Percentiles rank a stretch among this genome's conserved stretches.
phyloP scores from a whole-genome alignment of 1,284 basidiomycete species.

The Ceratorhiza oryzae-sativae region DNA sequence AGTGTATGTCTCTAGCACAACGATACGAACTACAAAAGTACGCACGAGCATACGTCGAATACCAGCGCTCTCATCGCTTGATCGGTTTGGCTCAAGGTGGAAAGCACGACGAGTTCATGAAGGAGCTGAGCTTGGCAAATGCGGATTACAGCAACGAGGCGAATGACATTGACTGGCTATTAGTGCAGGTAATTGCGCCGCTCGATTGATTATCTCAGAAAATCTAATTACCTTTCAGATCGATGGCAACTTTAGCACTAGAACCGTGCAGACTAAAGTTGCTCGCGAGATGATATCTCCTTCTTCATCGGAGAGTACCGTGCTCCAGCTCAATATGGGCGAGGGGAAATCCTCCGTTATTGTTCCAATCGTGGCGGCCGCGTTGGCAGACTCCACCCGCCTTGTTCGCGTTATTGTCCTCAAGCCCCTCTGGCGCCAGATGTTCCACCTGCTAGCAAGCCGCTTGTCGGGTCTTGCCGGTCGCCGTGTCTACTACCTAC shows the following conservation, averaged over 20 bases:
- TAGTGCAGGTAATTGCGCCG: conserved; percentile 23
- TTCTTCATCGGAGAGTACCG: conserved; percentile 49
- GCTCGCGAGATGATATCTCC: conserved; percentile 61
- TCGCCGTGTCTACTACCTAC: conserved; percentile 58
- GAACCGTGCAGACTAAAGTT: conserved; percentile 54
- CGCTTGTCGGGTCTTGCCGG: conserved; percentile 56
- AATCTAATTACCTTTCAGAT: conserved; percentile 49
- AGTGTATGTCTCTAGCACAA: not conserved
- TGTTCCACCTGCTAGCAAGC: conserved; percentile 59
- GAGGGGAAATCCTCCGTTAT: conserved; percentile 65
- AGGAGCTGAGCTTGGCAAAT: conserved; percentile 4
- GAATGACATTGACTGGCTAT: not conserved
- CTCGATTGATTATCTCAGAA: not conserved
- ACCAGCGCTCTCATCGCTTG: conserved; percentile 6
- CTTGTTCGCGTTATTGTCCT: conserved; percentile 59
- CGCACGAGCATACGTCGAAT: conserved; percentile 7
- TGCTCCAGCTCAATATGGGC: conserved; percentile 66
- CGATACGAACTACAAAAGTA: not conserved
- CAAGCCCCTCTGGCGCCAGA: conserved; percentile 55
- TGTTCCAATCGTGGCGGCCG: conserved; percentile 54
- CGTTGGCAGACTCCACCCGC: conserved; percentile 55
- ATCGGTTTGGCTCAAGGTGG: not conserved
- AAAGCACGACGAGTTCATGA: conserved; percentile 9
- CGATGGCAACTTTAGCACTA: conserved; percentile 56
- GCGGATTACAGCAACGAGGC: not conserved